These are phyloP conservation scores for Phytopythium montanum DNA, from an alignment of 352 stramenopile species.

Conservation along the genomic window DNA sequence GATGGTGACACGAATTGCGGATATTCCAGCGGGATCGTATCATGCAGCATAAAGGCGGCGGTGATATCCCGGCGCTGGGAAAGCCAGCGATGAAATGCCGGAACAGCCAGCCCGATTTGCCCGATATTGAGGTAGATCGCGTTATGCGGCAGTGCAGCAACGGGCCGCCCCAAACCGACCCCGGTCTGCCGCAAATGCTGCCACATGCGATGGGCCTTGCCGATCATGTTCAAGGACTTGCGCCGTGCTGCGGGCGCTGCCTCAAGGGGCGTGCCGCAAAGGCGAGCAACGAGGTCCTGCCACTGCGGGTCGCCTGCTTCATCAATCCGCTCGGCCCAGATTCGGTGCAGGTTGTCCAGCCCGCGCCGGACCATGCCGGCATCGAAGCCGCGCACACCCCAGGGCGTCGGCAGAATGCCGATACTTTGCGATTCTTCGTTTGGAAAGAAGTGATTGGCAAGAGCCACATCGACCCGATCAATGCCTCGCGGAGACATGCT, in stretches of 20 bases:
- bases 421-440: conserved; percentile 8
- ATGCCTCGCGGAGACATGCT: conserved; percentile 7
- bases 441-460: conserved; percentile 8
- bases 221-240: conserved; percentile 7
- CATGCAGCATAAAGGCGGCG: conserved; percentile 7
- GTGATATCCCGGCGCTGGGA: conserved; percentile 6
- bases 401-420: conserved; percentile 6
- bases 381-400: conserved; percentile 6
- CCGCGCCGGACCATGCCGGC: conserved; percentile 5
- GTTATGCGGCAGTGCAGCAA: conserved; percentile 7
- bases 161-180: conserved; percentile 5
- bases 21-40: conserved; percentile 7
- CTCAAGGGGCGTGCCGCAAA: conserved; percentile 6
- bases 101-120: conserved; percentile 7
- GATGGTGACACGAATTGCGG: conserved; percentile 7
- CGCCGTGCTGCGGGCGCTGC: conserved; percentile 5
- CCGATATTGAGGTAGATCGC: conserved; percentile 7
- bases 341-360: conserved; percentile 7
- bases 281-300: conserved; percentile 6
- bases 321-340: conserved; percentile 7
- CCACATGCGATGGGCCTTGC: conserved; percentile 6
- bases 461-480: conserved; percentile 7
- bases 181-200: conserved; percentile 6
- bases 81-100: conserved; percentile 7
- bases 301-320: conserved; percentile 6